Conservation (phyloP, 2,329 filamentous ascomycete species). For the Fusarium sp. region DNA sequence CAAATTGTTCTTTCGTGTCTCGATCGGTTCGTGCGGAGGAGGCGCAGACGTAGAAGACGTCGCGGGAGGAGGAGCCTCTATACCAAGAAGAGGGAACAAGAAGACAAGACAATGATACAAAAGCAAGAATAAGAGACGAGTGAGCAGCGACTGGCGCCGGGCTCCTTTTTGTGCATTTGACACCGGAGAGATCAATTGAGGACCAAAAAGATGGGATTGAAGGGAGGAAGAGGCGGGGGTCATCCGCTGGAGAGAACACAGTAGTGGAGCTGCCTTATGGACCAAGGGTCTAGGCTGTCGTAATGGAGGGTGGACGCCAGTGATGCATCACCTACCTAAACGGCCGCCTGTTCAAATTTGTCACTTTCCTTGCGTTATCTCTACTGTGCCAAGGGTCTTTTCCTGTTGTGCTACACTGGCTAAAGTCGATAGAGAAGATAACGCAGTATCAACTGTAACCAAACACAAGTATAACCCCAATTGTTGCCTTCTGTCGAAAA, state of each 20-base stretch:
- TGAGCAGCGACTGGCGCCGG: background rate
- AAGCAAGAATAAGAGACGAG: background rate
- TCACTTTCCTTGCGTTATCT: background rate
- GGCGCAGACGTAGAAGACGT: background rate
- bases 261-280: background rate
- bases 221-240: conserved; percentile 1
- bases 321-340: background rate
- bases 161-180: background rate
- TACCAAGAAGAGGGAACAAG: background rate
- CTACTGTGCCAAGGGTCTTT: background rate
- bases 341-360: background rate
- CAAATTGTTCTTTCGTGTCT: background rate
- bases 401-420: background rate
- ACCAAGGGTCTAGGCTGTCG: conserved; percentile 9
- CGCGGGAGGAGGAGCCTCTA: background rate
- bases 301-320: background rate
- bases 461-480: background rate
- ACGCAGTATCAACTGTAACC: background rate
- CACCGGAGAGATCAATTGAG: background rate
- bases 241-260: background rate
- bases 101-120: background rate
- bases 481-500: background rate
- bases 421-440: background rate
- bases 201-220: background rate
- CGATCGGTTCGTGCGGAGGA: conserved; percentile 4